Conservation (phyloP, 2,329 filamentous ascomycete genomes). For the Venturia carpophila region DNA sequence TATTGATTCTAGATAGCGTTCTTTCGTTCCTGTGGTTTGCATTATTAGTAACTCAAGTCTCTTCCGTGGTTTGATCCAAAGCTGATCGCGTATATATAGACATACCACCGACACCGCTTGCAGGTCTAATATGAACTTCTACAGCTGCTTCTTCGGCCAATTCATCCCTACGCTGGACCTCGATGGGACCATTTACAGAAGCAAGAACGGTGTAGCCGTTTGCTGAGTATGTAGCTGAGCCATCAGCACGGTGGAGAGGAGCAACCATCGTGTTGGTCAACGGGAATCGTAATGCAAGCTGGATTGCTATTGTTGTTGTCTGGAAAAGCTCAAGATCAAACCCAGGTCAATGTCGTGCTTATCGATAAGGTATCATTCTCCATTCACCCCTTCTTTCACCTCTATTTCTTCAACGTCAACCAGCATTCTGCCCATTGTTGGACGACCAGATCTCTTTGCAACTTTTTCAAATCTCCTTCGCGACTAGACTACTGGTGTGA, state of each 20-base stretch:
- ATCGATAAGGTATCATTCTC: background rate
- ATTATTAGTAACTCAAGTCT: background rate
- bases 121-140: constrained; percentile 83
- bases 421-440: no score
- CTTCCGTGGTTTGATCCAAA: background rate
- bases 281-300: background rate
- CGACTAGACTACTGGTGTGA: no score
- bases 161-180: constrained; percentile 82
- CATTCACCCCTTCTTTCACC: no score
- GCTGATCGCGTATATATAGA: constrained; percentile 15
- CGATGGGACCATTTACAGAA: constrained; percentile 86
- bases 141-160: constrained; percentile 83
- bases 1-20: constrained; percentile 70
- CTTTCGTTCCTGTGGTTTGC: constrained; percentile 33
- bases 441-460: no score
- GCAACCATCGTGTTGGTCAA: constrained; percentile 1
- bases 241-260: constrained; percentile 61
- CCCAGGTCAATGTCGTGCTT: background rate
- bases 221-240: constrained; percentile 69
- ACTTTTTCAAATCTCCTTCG: no score
- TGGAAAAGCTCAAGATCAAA: background rate
- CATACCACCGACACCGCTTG: constrained; percentile 72
- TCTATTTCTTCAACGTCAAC: no score
- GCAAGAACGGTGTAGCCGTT: constrained; percentile 74
- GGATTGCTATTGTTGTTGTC: constrained; percentile 4